phyloP scores from a whole-genome alignment of 305 asterid species.

The Fraxinus velutina region DNA sequence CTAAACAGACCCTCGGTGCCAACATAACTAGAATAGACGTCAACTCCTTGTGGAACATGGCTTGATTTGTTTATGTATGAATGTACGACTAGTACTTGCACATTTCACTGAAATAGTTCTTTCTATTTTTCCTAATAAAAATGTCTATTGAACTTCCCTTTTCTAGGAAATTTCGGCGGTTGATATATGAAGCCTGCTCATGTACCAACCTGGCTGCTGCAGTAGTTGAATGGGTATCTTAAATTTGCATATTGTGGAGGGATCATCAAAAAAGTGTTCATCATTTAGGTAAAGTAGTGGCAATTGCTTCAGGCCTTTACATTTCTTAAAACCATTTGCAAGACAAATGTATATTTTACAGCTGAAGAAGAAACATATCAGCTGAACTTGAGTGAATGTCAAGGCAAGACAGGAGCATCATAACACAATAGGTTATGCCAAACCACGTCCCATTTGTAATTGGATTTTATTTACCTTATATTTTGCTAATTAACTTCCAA shows the following conservation, averaged over 20 bases:
- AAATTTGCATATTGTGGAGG: neutral
- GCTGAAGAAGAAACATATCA: neutral
- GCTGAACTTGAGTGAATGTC: neutral
- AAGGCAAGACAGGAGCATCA: neutral
- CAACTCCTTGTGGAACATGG: neutral
- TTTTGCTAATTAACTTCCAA: neutral
- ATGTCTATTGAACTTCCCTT: neutral
- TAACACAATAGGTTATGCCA: neutral
- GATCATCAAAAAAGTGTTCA: neutral
- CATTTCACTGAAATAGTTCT: neutral
- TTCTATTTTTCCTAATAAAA: neutral
- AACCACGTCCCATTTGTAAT: neutral
- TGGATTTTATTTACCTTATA: neutral
- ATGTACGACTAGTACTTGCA: neutral
- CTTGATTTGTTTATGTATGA: neutral
- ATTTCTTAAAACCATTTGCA: neutral
- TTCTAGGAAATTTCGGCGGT: neutral
- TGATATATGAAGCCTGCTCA: neutral
- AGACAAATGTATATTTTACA: neutral
- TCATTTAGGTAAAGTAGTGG: neutral
- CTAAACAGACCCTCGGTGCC: neutral
- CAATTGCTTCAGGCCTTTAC: neutral
- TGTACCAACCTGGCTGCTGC: neutral
- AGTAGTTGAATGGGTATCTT: neutral
- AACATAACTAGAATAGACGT: neutral